Percentiles rank a stretch among this genome's conserved stretches.
phyloP scores from a whole-genome alignment of 768 basidiomycete genomes.

The Hygrocybe punicea region DNA sequence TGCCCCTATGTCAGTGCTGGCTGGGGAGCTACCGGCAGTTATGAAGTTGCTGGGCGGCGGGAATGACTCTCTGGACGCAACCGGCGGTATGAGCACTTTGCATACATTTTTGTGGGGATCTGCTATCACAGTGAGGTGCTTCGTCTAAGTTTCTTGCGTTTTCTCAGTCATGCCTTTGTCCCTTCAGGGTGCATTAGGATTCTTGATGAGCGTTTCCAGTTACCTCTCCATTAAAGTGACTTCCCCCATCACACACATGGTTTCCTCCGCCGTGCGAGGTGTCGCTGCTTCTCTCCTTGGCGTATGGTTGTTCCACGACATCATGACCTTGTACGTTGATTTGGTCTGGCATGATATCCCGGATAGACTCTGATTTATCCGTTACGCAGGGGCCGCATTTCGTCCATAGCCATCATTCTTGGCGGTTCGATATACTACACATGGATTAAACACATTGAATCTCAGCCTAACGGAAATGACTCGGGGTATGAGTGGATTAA shows the following conservation, averaged over 20 bases:
- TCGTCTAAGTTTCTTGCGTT: neutral
- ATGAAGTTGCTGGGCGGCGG: conserved; percentile 57
- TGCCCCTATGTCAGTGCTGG: conserved; percentile 66
- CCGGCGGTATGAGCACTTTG: conserved; percentile 46
- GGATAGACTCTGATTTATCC: neutral
- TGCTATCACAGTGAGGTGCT: conserved; percentile 60
- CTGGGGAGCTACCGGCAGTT: conserved; percentile 70
- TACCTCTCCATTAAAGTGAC: conserved; percentile 95
- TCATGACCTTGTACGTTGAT: conserved; percentile 67
- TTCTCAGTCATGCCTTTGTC: neutral
- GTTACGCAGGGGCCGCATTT: conserved; percentile 63
- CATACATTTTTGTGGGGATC: conserved; percentile 77
- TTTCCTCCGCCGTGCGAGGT: conserved; percentile 92
- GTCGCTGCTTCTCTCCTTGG: conserved; percentile 87
- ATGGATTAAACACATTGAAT: conserved; percentile 77
- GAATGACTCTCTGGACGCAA: conserved; percentile 22
- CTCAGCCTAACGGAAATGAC: conserved; percentile 13
- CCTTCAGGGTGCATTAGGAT: conserved; percentile 75
- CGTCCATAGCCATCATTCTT: conserved; percentile 79
- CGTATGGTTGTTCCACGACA: conserved; percentile 74
- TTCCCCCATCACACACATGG: conserved; percentile 96
- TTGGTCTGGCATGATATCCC: conserved; percentile 1
- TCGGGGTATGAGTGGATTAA: conserved; percentile 43
- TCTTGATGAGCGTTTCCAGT: conserved; percentile 92
- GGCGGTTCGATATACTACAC: conserved; percentile 82